These are phyloP conservation scores for Brassica rapa DNA, from an alignment of 345 rosid genomes.

Conservation along the genomic window DNA sequence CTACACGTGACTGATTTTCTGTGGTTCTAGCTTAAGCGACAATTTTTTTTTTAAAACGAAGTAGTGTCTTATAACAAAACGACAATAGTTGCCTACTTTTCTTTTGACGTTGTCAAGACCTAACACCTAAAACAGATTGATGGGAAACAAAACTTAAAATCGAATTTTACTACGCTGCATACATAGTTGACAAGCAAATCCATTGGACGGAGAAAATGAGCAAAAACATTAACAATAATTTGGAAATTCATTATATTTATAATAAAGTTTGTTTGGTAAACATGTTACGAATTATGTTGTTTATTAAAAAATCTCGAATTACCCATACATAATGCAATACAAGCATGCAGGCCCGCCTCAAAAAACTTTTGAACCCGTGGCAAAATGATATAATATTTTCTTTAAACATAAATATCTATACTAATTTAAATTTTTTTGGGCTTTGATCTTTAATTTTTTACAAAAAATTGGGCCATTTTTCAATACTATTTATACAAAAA, in stretches of 20 bases:
- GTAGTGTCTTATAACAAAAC: background rate
- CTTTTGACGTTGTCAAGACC: background rate
- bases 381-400: no score
- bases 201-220: background rate
- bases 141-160: background rate
- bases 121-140: background rate
- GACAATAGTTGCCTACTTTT: background rate
- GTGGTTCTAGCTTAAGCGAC: background rate
- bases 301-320: background rate
- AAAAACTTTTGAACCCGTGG: no score
- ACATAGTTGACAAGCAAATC: background rate
- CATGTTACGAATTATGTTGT: background rate
- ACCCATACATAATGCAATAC: conserved; percentile 11
- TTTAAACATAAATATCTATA: no score
- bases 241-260: background rate
- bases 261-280: background rate
- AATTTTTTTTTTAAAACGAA: background rate
- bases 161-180: background rate
- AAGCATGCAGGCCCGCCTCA: background rate
- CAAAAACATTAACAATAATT: background rate
- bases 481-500: no score
- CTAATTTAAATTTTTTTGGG: no score
- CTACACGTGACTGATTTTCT: background rate
- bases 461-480: no score
- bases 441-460: no score